Evolutionary conservation across 441 rosid genomes (phyloP).

Genomic region (Erodium moschatum): DNA sequence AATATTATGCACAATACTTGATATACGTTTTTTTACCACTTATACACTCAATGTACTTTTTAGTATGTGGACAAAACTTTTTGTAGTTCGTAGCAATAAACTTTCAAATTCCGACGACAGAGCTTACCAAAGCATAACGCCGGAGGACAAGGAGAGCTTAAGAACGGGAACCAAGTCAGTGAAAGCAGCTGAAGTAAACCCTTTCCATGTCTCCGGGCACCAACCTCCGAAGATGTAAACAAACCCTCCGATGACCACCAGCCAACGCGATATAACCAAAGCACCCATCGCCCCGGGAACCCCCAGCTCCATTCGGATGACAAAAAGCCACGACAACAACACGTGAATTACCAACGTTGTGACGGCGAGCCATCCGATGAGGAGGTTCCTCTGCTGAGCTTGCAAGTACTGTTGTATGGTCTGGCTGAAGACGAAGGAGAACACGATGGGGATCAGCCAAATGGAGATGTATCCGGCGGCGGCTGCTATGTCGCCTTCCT

Average conservation of each 20-base stretch:
- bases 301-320: slow-evolving; percentile 28
- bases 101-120: too few relatives aligned
- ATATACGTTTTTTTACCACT: too few relatives aligned
- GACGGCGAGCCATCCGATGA: slow-evolving; percentile 39
- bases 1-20: too few relatives aligned
- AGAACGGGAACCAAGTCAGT: slow-evolving; percentile 28
- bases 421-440: slow-evolving; percentile 23
- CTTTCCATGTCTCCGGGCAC: slow-evolving; percentile 40
- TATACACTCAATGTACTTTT: too few relatives aligned
- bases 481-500: slow-evolving; percentile 36
- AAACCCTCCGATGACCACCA: slow-evolving; percentile 21
- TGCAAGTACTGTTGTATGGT: slow-evolving; percentile 41
- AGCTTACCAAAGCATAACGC: slow-evolving; percentile 44
- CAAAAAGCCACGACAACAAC: slow-evolving; percentile 43
- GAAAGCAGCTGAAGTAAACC: slow-evolving; percentile 34
- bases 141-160: slow-evolving; percentile 46
- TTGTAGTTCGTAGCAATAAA: too few relatives aligned
- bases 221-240: slow-evolving; percentile 42
- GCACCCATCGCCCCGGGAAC: slow-evolving; percentile 41
- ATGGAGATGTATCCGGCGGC: slow-evolving; percentile 36
- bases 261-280: slow-evolving; percentile 27
- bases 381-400: slow-evolving; percentile 34
- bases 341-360: slow-evolving; percentile 30
- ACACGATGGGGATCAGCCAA: slow-evolving; percentile 43
- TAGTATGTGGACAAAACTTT: too few relatives aligned